These are phyloP conservation scores for Xylaria polymorpha DNA, from an alignment of 2,329 filamentous ascomycete species.

Conservation along the genomic window DNA sequence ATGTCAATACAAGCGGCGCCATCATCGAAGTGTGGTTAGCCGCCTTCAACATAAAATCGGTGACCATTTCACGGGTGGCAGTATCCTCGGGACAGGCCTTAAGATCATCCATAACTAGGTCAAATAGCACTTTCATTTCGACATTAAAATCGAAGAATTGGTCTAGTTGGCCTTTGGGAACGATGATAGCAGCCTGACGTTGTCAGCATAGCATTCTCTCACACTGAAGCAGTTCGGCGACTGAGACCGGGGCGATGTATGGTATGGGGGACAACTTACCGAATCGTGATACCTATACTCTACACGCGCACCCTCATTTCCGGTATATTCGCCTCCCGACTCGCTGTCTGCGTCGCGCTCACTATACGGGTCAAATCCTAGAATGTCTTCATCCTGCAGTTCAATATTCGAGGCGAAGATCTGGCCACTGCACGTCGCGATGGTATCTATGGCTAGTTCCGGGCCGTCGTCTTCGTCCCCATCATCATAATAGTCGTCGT, in stretches of 20 bases:
- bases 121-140: constrained; percentile 15
- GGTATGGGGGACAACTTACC: constrained; percentile 20
- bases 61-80: not conserved
- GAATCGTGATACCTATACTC: constrained; percentile 31
- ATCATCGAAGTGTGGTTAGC: not conserved
- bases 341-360: constrained; percentile 22
- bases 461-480: constrained; percentile 8
- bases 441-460: constrained; percentile 19
- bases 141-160: constrained; percentile 19
- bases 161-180: constrained; percentile 22
- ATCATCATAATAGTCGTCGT: not conserved
- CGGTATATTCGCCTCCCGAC: constrained; percentile 23
- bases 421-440: constrained; percentile 21
- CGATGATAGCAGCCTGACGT: constrained; percentile 19
- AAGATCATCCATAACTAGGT: constrained; percentile 14
- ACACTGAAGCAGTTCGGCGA: not conserved
- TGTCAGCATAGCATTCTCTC: constrained; percentile 24
- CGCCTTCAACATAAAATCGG: constrained; percentile 5
- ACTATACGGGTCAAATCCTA: constrained; percentile 19
- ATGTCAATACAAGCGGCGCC: constrained; percentile 2
- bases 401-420: constrained; percentile 15
- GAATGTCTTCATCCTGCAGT: constrained; percentile 18
- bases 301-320: constrained; percentile 23
- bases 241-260: not conserved
- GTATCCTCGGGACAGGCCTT: constrained; percentile 3